These are phyloP conservation scores for Ophiocordyceps camponoti-saundersi DNA, from an alignment of 2,329 filamentous ascomycete species.

Conservation along the genomic window DNA sequence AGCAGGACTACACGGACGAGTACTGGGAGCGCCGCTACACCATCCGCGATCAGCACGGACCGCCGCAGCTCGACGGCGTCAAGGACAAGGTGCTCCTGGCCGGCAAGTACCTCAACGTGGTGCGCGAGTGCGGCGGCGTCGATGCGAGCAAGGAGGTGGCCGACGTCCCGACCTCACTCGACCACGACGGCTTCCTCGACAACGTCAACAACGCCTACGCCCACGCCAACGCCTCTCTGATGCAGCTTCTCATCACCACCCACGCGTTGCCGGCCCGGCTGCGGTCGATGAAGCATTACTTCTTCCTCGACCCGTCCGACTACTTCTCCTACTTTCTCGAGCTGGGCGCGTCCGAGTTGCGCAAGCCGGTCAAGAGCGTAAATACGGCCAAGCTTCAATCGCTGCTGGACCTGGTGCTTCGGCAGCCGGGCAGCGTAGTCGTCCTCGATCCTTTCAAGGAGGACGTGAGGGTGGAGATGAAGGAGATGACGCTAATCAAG, in stretches of 20 bases:
- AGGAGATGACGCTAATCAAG: constrained; percentile 81
- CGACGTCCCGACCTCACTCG: constrained; percentile 82
- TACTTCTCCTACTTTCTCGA: constrained; percentile 98
- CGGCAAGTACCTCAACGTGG: constrained; percentile 95
- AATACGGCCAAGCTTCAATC: constrained; percentile 91
- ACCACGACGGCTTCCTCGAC: constrained; percentile 80
- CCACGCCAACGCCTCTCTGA: constrained; percentile 82
- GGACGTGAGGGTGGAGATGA: constrained; percentile 95
- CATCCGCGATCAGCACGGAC: constrained; percentile 77
- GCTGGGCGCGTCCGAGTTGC: constrained; percentile 72
- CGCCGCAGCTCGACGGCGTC: constrained; percentile 76
- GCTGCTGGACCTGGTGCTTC: constrained; percentile 82
- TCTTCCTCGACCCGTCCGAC: constrained; percentile 94
- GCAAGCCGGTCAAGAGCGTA: constrained; percentile 74
- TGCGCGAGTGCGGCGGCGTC: constrained; percentile 89
- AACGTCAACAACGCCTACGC: constrained; percentile 94
- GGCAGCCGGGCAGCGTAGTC: constrained; percentile 89
- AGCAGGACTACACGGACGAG: constrained; percentile 95
- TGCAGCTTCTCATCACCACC: constrained; percentile 80
- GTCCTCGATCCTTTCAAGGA: constrained; percentile 95
- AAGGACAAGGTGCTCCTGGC: constrained; percentile 91
- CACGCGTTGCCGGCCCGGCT: constrained; percentile 79
- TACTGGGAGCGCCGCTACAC: constrained; percentile 99
- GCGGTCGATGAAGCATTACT: constrained; percentile 92
- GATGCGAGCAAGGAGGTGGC: constrained; percentile 78